phyloP scores from a whole-genome alignment of 306 rosid genomes.

The Castanospermum australe region DNA sequence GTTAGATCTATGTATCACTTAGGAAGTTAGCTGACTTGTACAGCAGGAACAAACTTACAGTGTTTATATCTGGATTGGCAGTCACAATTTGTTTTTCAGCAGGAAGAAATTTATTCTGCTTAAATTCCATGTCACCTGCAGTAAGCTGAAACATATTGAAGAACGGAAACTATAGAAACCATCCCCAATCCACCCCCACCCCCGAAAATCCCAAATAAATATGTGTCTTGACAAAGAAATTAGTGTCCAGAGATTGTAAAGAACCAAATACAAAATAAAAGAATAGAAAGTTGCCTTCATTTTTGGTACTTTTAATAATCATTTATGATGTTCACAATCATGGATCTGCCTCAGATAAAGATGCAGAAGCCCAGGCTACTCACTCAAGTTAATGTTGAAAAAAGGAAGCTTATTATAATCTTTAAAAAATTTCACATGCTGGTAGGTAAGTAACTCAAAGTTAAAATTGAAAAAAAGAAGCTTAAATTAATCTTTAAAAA shows the following conservation, averaged over 20 bases:
- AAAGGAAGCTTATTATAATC: not conserved
- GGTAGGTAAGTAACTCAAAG: not conserved
- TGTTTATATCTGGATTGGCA: constrained; percentile 82
- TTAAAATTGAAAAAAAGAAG: not conserved
- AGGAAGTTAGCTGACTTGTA: not conserved
- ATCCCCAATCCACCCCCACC: not conserved
- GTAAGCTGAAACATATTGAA: constrained; percentile 22
- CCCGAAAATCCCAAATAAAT: not conserved
- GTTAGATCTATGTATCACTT: not conserved
- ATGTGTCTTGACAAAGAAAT: not conserved
- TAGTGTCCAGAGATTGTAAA: not conserved
- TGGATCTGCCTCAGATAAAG: constrained; percentile 5
- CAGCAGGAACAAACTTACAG: constrained; percentile 49
- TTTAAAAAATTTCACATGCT: not conserved
- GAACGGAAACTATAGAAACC: constrained; percentile 12
- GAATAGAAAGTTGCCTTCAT: not conserved
- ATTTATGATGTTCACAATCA: not conserved
- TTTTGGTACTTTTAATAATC: not conserved
- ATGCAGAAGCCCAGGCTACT: not conserved
- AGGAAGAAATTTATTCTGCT: constrained; percentile 77
- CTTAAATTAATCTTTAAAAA: not conserved
- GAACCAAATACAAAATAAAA: not conserved
- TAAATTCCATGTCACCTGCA: constrained; percentile 94
- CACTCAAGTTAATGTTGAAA: not conserved
- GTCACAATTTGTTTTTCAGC: constrained; percentile 84